Percentiles rank a stretch among this genome's conserved stretches.
phyloP scores from a whole-genome alignment of 495 filamentous ascomycete genomes.

The Penicillium atrosanguineum region DNA sequence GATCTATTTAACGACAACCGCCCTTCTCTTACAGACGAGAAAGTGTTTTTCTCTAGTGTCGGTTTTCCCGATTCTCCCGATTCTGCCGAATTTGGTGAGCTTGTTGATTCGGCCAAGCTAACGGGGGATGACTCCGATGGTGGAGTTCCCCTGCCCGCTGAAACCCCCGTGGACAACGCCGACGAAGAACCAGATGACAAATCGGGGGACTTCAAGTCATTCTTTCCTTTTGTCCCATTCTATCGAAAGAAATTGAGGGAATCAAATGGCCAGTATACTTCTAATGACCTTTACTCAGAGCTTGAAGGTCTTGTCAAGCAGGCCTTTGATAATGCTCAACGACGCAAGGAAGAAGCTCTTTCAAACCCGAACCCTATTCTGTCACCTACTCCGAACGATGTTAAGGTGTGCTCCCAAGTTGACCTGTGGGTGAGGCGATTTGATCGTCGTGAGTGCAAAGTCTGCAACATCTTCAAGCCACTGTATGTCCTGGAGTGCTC shows the following conservation, averaged over 20 bases:
- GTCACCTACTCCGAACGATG: neutral
- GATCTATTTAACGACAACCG: neutral
- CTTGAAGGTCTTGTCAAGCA: constrained; percentile 31
- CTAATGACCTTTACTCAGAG: constrained; percentile 25
- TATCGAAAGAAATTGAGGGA: constrained; percentile 20
- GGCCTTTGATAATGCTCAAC: constrained; percentile 19
- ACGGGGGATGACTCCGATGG: neutral
- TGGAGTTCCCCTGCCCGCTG: neutral
- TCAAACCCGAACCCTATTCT: constrained; percentile 9
- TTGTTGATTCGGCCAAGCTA: neutral
- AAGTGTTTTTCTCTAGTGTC: neutral
- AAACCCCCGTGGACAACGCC: neutral
- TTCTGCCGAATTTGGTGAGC: neutral
- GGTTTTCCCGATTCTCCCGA: neutral
- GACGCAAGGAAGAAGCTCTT: constrained; percentile 21
- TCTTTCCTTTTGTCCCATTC: constrained; percentile 24
- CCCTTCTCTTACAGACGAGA: neutral
- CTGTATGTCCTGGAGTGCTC: constrained; percentile 33
- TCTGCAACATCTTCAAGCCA: constrained; percentile 32
- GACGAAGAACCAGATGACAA: too few relatives aligned
- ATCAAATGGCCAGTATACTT: constrained; percentile 16
- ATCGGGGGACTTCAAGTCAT: neutral
- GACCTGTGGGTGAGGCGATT: constrained; percentile 31
- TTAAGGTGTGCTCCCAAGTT: constrained; percentile 25
- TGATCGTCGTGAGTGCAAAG: constrained; percentile 21